Conservation (phyloP, 2,329 filamentous ascomycete species). For the Helotiales sp. region DNA sequence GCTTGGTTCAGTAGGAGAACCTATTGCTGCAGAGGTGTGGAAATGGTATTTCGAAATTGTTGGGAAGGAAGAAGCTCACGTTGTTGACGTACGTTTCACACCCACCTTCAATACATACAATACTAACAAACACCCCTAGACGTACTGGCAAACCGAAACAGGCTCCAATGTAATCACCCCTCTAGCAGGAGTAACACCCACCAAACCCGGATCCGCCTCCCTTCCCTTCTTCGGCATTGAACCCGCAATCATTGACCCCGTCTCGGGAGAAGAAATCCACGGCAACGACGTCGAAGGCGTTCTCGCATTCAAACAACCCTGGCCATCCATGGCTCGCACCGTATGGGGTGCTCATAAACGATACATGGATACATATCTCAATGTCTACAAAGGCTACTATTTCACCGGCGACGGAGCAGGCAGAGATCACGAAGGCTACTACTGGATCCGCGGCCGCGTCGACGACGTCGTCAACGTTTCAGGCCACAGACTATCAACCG, state of each 20-base stretch:
- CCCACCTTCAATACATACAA: constrained; percentile 10
- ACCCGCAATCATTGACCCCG: constrained; percentile 94
- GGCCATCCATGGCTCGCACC: constrained; percentile 97
- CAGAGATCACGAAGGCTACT: constrained; percentile 96
- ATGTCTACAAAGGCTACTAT: constrained; percentile 98
- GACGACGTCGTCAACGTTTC: constrained; percentile 99
- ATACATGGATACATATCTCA: constrained; percentile 98
- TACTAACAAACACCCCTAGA: constrained; percentile 56
- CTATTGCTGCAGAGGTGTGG: constrained; percentile 97
- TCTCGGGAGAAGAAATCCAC: constrained; percentile 87
- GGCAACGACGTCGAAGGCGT: constrained; percentile 92
- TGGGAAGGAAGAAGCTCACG: constrained; percentile 87
- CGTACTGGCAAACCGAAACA: constrained; percentile 99
- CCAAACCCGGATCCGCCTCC: constrained; percentile 94
- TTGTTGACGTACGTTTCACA: constrained; percentile 77
- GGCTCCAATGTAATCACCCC: constrained; percentile 95
- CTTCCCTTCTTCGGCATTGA: constrained; percentile 98
- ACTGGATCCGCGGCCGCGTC: constrained; percentile 98
- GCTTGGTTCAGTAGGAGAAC: constrained; percentile 92
- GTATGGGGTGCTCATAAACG: constrained; percentile 98
- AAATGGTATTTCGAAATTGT: constrained; percentile 99
- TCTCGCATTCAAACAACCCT: constrained; percentile 87
- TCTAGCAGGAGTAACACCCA: constrained; percentile 88
- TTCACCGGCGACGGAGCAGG: constrained; percentile 94
- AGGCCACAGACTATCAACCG: constrained; percentile 92